These are phyloP conservation scores for Pyrus betulifolia DNA, from an alignment of 306 rosid genomes.

Conservation along the genomic window DNA sequence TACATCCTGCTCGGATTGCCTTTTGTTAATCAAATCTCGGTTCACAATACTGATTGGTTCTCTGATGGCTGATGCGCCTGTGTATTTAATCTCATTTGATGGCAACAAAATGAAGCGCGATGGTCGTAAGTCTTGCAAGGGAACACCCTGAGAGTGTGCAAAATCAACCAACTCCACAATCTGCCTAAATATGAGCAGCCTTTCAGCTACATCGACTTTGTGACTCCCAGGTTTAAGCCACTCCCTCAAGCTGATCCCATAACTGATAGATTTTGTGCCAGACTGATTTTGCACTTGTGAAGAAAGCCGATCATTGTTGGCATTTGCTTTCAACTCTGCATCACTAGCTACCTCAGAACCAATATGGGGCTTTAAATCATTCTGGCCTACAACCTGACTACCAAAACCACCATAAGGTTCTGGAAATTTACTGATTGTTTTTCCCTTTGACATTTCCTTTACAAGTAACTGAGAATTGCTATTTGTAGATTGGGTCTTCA, in stretches of 20 bases:
- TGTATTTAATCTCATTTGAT: conserved; percentile 37
- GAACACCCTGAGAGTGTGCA: conserved; percentile 47
- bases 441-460: conserved; percentile 38
- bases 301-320: conserved; percentile 11
- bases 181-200: conserved; percentile 44
- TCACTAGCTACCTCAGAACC: conserved; percentile 14
- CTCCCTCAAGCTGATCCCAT: conserved; percentile 47
- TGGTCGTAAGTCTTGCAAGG: conserved; percentile 44
- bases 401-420: conserved; percentile 12
- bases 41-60: conserved; percentile 7
- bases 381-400: conserved; percentile 13
- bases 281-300: conserved; percentile 12
- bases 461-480: conserved; percentile 26
- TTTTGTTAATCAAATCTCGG: conserved; percentile 24
- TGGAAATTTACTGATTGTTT: conserved; percentile 22
- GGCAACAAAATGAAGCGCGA: conserved; percentile 43
- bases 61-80: conserved; percentile 30
- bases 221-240: conserved; percentile 34
- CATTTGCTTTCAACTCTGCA: conserved; percentile 13
- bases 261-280: conserved; percentile 7
- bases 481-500: conserved; percentile 25
- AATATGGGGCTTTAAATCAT: conserved; percentile 22
- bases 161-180: conserved; percentile 43
- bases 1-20: conserved; percentile 26
- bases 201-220: conserved; percentile 27